Percentiles rank a stretch among this genome's conserved stretches.
These are phyloP conservation scores for Phaeosphaeria sp. DNA, from an alignment of 2,329 filamentous ascomycete genomes.

Conservation along the genomic window DNA sequence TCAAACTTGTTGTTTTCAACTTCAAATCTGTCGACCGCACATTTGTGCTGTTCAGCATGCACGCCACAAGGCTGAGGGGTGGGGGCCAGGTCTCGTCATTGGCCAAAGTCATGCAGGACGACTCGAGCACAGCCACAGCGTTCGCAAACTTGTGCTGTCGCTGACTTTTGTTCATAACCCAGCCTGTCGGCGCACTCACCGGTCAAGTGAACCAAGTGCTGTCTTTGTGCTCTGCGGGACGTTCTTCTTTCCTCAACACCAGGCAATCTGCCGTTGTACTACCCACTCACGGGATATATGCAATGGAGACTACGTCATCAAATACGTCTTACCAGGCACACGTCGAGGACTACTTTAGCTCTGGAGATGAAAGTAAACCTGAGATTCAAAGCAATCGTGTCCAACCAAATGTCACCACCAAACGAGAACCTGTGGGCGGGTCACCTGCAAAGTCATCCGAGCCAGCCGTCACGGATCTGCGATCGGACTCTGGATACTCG, in stretches of 20 bases:
- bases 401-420: too few relatives aligned
- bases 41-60: background rate
- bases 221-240: background rate
- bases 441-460: too few relatives aligned
- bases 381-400: too few relatives aligned
- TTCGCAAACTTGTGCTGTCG: background rate
- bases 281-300: too few relatives aligned
- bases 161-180: background rate
- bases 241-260: background rate
- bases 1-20: background rate
- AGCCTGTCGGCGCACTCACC: background rate
- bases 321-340: too few relatives aligned
- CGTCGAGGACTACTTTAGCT: too few relatives aligned
- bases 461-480: background rate
- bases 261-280: background rate
- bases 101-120: background rate
- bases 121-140: background rate
- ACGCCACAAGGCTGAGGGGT: background rate
- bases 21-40: background rate
- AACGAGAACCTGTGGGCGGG: too few relatives aligned
- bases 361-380: too few relatives aligned
- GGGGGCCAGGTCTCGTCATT: background rate
- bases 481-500: background rate
- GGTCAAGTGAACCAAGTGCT: background rate
- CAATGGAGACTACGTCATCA: too few relatives aligned